A percentile compares a stretch with the other conserved stretches of the same genome.
Evolutionary conservation across 345 rosid genomes (phyloP).

Genomic region (Eutrema heterophyllum): DNA sequence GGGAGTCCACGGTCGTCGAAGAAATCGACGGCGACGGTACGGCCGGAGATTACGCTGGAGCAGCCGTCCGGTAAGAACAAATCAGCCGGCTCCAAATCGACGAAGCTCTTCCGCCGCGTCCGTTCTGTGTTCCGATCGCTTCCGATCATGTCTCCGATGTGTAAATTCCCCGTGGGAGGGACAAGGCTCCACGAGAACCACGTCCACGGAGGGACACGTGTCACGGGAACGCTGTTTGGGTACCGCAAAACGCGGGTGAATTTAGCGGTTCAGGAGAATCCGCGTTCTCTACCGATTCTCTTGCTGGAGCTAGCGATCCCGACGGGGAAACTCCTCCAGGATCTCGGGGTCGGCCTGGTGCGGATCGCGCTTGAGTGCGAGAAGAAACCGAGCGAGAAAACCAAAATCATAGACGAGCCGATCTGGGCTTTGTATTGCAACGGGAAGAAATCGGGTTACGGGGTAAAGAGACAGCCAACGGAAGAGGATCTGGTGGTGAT

Average conservation of each 20-base stretch:
- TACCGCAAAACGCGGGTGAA: conserved; percentile 60
- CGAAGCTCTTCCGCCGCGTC: conserved; percentile 44
- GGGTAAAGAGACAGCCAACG: conserved; percentile 65
- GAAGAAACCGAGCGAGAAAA: conserved; percentile 56
- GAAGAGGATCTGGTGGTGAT: conserved; percentile 72
- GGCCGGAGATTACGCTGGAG: conserved; percentile 30
- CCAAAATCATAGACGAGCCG: conserved; percentile 58
- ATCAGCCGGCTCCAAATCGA: conserved; percentile 25
- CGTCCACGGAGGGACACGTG: conserved; percentile 74
- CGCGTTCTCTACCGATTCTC: conserved; percentile 55
- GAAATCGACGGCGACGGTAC: conserved; percentile 15
- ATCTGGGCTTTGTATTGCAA: conserved; percentile 74
- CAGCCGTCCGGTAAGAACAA: conserved; percentile 27
- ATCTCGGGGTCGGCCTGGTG: conserved; percentile 65
- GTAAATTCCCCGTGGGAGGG: conserved; percentile 41
- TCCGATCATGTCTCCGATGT: conserved; percentile 53
- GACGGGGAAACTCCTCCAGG: conserved; percentile 73
- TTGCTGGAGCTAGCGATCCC: conserved; percentile 65
- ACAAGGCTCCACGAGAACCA: conserved; percentile 45
- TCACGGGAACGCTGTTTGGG: conserved; percentile 75
- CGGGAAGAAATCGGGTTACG: conserved; percentile 72
- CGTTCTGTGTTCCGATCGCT: conserved; percentile 57
- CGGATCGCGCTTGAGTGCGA: conserved; percentile 81
- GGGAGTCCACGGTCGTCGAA: conserved; percentile 31
- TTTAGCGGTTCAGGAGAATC: conserved; percentile 69